These are phyloP conservation scores for Kluyveromyces starmeri DNA, from an alignment of 805 yeast genomes.

Conservation along the genomic window DNA sequence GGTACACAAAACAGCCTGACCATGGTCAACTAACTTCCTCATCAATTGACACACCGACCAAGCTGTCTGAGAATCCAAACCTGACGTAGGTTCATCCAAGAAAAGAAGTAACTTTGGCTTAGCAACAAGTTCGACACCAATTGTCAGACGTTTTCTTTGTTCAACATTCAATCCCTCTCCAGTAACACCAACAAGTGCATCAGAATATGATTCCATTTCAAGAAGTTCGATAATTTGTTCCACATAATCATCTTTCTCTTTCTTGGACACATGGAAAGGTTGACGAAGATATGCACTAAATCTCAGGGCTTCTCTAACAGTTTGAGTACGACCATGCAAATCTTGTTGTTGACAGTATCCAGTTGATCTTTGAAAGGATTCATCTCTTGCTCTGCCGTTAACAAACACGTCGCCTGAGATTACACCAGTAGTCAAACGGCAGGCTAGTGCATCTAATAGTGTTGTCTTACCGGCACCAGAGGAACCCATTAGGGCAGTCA, in stretches of 20 bases:
- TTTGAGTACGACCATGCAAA: constrained; percentile 50
- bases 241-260: constrained; percentile 53
- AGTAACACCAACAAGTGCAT: constrained; percentile 60
- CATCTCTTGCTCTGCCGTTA: constrained; percentile 44
- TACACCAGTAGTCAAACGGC: constrained; percentile 48
- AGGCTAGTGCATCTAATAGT: constrained; percentile 53
- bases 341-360: constrained; percentile 73
- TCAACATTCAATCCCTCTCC: constrained; percentile 58
- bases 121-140: constrained; percentile 58
- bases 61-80: constrained; percentile 48
- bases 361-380: constrained; percentile 46
- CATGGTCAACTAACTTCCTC: constrained; percentile 49
- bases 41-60: constrained; percentile 54
- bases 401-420: constrained; percentile 55
- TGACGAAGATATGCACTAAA: constrained; percentile 61
- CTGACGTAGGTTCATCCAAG: constrained; percentile 61
- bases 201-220: constrained; percentile 55
- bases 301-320: constrained; percentile 61
- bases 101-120: constrained; percentile 48
- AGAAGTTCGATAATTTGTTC: constrained; percentile 51
- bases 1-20: constrained; percentile 63
- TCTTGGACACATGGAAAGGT: constrained; percentile 37
- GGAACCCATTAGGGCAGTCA: constrained; percentile 66
- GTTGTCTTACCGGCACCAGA: constrained; percentile 77
- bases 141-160: constrained; percentile 50